Percentiles rank a stretch among this genome's conserved stretches.
These are phyloP conservation scores for Russula olivacea DNA, from an alignment of 768 basidiomycete species.

Conservation along the genomic window DNA sequence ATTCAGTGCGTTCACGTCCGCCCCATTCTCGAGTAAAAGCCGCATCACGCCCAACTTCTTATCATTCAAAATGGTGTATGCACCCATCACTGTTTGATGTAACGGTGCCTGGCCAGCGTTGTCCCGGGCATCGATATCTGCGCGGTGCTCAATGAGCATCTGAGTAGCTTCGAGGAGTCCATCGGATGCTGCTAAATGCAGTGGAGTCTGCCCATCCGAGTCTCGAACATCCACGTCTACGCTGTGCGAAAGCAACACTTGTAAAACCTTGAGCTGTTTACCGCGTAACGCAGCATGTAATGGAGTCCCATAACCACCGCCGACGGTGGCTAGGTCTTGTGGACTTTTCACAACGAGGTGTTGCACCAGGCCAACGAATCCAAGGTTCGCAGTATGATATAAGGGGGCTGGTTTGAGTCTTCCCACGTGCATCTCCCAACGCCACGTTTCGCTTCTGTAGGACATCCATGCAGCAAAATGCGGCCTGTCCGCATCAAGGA, in stretches of 20 bases:
- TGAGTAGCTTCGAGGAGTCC: not conserved
- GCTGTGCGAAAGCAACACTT: not conserved
- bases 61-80: not conserved
- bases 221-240: not conserved
- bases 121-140: not conserved
- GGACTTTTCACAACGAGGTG: not conserved
- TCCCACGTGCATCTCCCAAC: not conserved
- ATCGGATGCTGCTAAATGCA: not conserved
- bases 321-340: not conserved
- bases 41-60: not conserved
- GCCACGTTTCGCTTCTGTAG: not conserved
- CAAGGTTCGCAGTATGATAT: not conserved
- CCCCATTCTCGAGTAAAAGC: not conserved
- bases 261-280: not conserved
- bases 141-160: not conserved
- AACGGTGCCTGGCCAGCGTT: not conserved
- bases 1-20: not conserved
- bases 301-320: not conserved
- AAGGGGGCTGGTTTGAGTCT: not conserved
- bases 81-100: not conserved
- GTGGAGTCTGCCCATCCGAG: not conserved
- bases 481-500: not conserved
- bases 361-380: not conserved
- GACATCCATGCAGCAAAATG: conserved; percentile 1
- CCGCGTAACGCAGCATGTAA: not conserved